These are phyloP conservation scores for Saitozyma podzolica DNA, from an alignment of 768 basidiomycete species.

Conservation along the genomic window DNA sequence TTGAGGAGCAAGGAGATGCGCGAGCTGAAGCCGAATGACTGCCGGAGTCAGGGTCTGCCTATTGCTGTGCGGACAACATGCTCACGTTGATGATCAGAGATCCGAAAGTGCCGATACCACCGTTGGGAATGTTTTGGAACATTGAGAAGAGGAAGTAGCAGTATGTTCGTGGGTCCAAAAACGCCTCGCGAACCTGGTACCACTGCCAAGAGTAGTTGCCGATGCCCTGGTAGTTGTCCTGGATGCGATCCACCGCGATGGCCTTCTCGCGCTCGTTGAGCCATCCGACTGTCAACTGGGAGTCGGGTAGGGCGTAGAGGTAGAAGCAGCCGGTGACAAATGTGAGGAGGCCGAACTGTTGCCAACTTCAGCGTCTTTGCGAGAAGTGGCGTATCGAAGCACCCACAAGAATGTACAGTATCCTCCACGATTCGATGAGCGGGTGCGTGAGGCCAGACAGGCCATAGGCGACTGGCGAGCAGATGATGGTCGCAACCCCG, in stretches of 20 bases:
- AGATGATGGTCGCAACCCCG: constrained; percentile 24
- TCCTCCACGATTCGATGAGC: constrained; percentile 19
- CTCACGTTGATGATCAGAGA: constrained; percentile 24
- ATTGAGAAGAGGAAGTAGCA: constrained; percentile 11
- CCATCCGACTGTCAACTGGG: constrained; percentile 8
- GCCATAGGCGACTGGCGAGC: constrained; percentile 20
- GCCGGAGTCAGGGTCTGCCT: neutral
- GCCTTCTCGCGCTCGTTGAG: constrained; percentile 16
- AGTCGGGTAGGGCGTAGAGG: constrained; percentile 15
- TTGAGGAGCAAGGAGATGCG: constrained; percentile 21
- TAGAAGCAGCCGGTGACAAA: constrained; percentile 16
- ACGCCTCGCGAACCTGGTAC: constrained; percentile 31
- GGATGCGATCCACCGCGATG: constrained; percentile 27
- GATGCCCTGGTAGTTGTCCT: constrained; percentile 33
- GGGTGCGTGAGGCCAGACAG: constrained; percentile 18
- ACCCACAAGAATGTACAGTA: constrained; percentile 11
- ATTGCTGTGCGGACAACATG: neutral
- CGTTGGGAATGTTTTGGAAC: constrained; percentile 21
- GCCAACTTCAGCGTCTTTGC: neutral
- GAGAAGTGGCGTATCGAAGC: neutral
- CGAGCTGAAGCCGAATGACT: constrained; percentile 5
- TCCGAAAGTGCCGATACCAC: constrained; percentile 15
- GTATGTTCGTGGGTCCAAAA: constrained; percentile 26
- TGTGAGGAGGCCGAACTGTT: constrained; percentile 16
- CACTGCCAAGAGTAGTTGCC: constrained; percentile 25